Conservation (phyloP, 129 eudicot species). For the Glebionis coronaria region DNA sequence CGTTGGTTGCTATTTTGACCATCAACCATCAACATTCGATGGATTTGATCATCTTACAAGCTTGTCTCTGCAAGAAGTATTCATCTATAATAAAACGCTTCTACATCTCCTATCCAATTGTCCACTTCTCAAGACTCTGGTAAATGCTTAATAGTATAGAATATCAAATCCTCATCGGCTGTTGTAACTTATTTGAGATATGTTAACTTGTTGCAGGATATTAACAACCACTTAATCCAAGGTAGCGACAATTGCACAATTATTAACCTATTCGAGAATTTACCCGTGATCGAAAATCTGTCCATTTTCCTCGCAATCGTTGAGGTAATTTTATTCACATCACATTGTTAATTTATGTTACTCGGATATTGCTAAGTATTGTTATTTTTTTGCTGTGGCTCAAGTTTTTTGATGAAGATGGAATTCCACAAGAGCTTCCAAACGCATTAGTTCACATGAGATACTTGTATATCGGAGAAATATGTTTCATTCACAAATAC, state of each 20-base stretch:
- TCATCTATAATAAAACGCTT: neutral
- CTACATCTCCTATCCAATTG: neutral
- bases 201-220: neutral
- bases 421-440: too few relatives aligned
- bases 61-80: neutral
- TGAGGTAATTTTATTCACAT: neutral
- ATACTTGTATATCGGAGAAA: too few relatives aligned
- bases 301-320: neutral
- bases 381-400: neutral
- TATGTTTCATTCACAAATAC: too few relatives aligned
- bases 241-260: neutral
- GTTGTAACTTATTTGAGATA: neutral
- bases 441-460: too few relatives aligned
- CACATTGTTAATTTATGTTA: neutral
- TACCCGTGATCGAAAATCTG: neutral
- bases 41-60: neutral
- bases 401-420: too few relatives aligned
- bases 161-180: neutral
- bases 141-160: neutral
- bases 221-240: too few relatives aligned
- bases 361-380: neutral
- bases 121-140: neutral
- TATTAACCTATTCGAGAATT: conserved; percentile 1
- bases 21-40: neutral
- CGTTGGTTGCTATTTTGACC: neutral